Evolutionary conservation across 1,284 basidiomycete genomes (phyloP), one percentile per base, ranked within the genome.

Genomic region (Apiotrichum domesticum): DNA sequence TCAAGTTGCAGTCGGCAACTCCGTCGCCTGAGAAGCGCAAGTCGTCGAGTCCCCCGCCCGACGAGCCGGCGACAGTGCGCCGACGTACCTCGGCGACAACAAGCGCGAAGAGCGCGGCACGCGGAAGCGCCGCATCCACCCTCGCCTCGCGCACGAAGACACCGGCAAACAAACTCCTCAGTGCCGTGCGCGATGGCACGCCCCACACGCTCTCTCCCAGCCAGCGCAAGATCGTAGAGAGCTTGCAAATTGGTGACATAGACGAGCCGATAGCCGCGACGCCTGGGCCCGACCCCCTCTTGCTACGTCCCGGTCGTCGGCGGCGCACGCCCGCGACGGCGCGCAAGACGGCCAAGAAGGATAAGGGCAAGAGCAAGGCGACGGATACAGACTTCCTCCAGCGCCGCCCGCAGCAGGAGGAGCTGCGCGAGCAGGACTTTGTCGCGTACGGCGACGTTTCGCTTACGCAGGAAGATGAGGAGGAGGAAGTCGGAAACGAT

Each of bases 401-500:
- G 3, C 47, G 47, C 21, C 47, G 37, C 9, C 9, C 15, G 35
- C 33, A 40, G 15, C 3, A 7, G 8, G 37, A 8, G 8, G 37
- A 39, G 15, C 47, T 32, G 8, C 47, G 47, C 3, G 34, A 44
- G 9, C 45, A 40, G 10, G 50, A 46, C 8, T 1, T 41, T 9
- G 49, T n/a, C 15, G 44, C 39, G 15, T 37, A 51, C 21, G 40
- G 47, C 47, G 47, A 45, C 6, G 29, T 37, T 4, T 35, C 48
- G 21, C 11, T 42, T 6, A 48, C 13, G 9, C 13, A 39, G 8
- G 8, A 40, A 35, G 46, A 29, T 3, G 46, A 29, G 6, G 56
- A 58, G 45, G 56, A 55, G 32, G 54, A 43, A 6, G 57, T 33
- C 1, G 57, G 49, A 9, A 59, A 59, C 46, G 57, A 59, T 46